Conservation (phyloP, 805 yeast genomes). For the Candida hispaniensis region DNA sequence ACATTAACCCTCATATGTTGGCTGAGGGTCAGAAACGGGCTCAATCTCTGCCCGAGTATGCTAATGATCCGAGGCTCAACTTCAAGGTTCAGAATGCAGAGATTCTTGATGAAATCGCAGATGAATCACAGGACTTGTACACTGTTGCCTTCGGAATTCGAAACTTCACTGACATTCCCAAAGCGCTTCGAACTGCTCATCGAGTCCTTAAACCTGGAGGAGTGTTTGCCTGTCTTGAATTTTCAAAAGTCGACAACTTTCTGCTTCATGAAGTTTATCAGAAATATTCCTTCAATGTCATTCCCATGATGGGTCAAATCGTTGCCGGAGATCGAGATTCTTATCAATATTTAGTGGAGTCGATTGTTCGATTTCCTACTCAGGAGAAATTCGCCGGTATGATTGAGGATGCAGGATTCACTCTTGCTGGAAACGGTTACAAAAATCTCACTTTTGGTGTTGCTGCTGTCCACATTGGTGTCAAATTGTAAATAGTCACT, state of each 20-base stretch:
- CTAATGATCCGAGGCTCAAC: constrained; percentile 55
- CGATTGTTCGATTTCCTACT: constrained; percentile 81
- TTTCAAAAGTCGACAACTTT: constrained; percentile 80
- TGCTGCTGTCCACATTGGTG: constrained; percentile 92
- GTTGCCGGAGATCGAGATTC: constrained; percentile 93
- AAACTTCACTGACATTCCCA: constrained; percentile 89
- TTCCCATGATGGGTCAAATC: constrained; percentile 93
- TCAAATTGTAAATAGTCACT: constrained; percentile 77
- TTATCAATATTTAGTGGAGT: constrained; percentile 91
- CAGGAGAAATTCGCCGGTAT: constrained; percentile 84
- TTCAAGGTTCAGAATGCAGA: constrained; percentile 93
- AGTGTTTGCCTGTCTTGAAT: constrained; percentile 90
- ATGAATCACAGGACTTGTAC: constrained; percentile 84
- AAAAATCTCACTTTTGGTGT: constrained; percentile 91
- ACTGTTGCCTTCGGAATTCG: constrained; percentile 96
- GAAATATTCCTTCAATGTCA: constrained; percentile 74
- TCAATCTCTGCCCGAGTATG: constrained; percentile 43
- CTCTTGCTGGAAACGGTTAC: constrained; percentile 81
- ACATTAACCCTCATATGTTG: constrained; percentile 93
- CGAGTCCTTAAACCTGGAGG: constrained; percentile 96
- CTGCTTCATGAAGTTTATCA: constrained; percentile 66
- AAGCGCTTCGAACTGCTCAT: constrained; percentile 89
- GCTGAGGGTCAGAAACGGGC: constrained; percentile 81
- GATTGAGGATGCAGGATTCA: constrained; percentile 93
- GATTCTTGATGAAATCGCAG: constrained; percentile 67